phyloP scores from a whole-genome alignment of 352 stramenopile species.

The Phytophthora idaei region DNA sequence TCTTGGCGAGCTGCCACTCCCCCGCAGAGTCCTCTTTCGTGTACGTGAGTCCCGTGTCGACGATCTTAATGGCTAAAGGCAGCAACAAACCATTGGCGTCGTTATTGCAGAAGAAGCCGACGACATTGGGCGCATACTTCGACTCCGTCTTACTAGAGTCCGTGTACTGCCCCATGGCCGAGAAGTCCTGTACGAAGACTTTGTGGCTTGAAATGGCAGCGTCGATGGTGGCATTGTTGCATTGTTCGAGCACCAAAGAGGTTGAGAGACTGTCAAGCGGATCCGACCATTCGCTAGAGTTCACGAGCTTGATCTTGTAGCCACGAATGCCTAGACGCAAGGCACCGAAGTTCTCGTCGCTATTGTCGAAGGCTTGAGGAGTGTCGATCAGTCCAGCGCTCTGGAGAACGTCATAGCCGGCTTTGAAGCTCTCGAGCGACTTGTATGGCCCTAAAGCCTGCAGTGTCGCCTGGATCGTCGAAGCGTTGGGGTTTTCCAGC shows the following conservation, averaged over 20 bases:
- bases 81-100: conserved; percentile 18
- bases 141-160: conserved; percentile 23
- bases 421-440: conserved; percentile 32
- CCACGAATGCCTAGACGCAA: conserved; percentile 38
- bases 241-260: conserved; percentile 24
- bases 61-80: conserved; percentile 39
- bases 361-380: too few species aligned
- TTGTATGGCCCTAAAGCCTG: conserved; percentile 29
- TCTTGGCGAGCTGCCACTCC: conserved; percentile 48
- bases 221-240: conserved; percentile 18
- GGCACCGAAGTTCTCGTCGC: neutral
- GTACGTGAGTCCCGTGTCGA: conserved; percentile 37
- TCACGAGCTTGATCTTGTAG: conserved; percentile 38
- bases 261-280: conserved; percentile 21
- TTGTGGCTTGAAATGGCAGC: conserved; percentile 20
- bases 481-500: conserved; percentile 30
- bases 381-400: conserved; percentile 5
- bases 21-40: conserved; percentile 30
- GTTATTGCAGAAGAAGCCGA: conserved; percentile 47
- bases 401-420: conserved; percentile 28
- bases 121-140: conserved; percentile 40
- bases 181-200: conserved; percentile 39
- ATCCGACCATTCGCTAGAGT: conserved; percentile 15
- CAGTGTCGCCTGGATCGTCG: conserved; percentile 22
- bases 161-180: conserved; percentile 25